phyloP scores from a whole-genome alignment of 805 yeast species.

The Cyberlindnera japonica region DNA sequence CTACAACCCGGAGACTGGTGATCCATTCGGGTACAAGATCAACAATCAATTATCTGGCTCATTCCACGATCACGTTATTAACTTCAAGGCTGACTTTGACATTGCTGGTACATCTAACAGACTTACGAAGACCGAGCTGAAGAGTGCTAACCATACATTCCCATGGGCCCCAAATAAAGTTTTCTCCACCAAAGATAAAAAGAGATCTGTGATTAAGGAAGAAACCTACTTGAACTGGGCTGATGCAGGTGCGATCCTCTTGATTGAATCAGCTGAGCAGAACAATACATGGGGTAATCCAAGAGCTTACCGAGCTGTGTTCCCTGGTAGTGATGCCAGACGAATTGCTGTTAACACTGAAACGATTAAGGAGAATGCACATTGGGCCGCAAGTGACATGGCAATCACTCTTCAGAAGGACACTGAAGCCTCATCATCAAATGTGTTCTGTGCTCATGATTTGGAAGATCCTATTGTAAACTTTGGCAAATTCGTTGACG shows the following conservation, averaged over 20 bases:
- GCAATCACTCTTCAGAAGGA: constrained; percentile 26
- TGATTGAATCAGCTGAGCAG: constrained; percentile 26
- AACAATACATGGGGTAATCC: constrained; percentile 29
- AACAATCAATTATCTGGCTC: constrained; percentile 28
- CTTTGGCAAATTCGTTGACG: constrained; percentile 25
- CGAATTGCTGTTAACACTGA: constrained; percentile 20
- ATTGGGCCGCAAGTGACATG: constrained; percentile 26
- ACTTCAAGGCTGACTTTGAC: constrained; percentile 29
- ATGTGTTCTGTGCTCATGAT: constrained; percentile 24
- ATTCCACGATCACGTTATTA: constrained; percentile 29
- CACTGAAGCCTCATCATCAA: constrained; percentile 25
- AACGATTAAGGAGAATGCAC: constrained; percentile 21
- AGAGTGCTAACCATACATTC: constrained; percentile 18
- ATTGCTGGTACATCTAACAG: constrained; percentile 28
- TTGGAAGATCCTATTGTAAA: constrained; percentile 24
- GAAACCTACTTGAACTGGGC: constrained; percentile 25
- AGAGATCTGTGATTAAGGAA: constrained; percentile 18
- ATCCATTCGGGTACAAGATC: constrained; percentile 23
- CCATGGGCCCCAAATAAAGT: constrained; percentile 29
- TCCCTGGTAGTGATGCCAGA: constrained; percentile 22
- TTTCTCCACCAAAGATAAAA: constrained; percentile 18
- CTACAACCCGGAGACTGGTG: constrained; percentile 19
- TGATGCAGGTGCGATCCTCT: constrained; percentile 25
- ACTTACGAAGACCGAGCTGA: constrained; percentile 16
- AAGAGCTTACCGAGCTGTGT: constrained; percentile 27